Base-by-base conservation (phyloP, 208 protist species). In the Tritrichomonas musculus region DNA sequence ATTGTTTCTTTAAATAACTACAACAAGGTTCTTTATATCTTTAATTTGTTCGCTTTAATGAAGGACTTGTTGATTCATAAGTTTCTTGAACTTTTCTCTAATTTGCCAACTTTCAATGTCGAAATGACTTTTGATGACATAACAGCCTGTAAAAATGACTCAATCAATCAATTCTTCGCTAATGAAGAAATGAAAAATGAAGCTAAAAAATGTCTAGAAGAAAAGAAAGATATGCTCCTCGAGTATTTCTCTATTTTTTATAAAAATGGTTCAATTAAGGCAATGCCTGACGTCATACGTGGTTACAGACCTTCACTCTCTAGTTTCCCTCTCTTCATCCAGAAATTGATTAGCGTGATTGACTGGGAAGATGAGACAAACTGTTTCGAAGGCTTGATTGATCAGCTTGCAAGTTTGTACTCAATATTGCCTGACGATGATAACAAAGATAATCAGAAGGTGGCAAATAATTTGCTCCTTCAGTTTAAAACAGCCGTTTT, bases 221-320 rank as follows among this genome's bases (percentile, higher is more conserved):
- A n/a, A 20, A 88, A n/a, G n/a, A 13, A 25, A 33, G 27, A 25
- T 39, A 53, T 88, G 47, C 27, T 88, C 0, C 25, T 57, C 47
- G 77, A 88, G n/a, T 88, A 88, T 88, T 88, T 88, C 17, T 88
- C 77, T 2, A 88, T 88, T 39, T 88, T 47, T 8, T 27, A 44
- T 50, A 11, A 88, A 57, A 57, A 88, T 36, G 77, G 77, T 9
- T 47, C 33, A 57, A 3, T 88, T 57, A 44, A 88, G 4, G 33
- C 77, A 49, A 53, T 88, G 41, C 77, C 77, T 39, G 27, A 22
- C 2, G 25, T 57, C 33, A 20, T 88, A 22, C 5, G 17, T 33
- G 47, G 47, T 50, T 88, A 60, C 17, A n/a, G 9, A 39, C 77
- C 77, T 39, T 39, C 27, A 17, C 57, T 47, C 33, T 60, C 41